phyloP scores from a whole-genome alignment of 176 grass and related monocot species.

The Elaeis guineensis region DNA sequence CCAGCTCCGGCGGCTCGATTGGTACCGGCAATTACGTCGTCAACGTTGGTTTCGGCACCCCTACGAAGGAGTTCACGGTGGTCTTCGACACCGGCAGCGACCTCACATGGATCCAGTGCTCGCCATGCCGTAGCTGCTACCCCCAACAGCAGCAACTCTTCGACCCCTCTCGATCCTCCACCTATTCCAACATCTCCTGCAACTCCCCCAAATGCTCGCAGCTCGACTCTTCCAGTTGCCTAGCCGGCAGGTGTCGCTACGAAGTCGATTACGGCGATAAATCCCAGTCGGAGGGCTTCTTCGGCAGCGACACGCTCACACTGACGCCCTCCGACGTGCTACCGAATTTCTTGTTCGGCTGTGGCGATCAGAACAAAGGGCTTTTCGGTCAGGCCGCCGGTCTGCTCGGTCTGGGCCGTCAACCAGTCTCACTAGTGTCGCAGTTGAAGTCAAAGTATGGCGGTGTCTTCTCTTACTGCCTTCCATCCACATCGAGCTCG shows the following conservation, averaged over 20 bases:
- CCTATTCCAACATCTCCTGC: slow-evolving; percentile 38
- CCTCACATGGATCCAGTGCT: slow-evolving; percentile 82
- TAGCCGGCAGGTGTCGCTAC: not conserved
- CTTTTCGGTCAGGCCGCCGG: not conserved
- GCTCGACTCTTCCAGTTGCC: slow-evolving; percentile 24
- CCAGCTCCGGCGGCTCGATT: slow-evolving; percentile 26
- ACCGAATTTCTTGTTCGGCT: slow-evolving; percentile 58
- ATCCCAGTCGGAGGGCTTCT: not conserved
- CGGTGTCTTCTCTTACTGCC: slow-evolving; percentile 8
- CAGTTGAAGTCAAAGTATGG: not conserved
- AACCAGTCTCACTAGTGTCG: not conserved
- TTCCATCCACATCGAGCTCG: not conserved
- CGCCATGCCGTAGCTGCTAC: slow-evolving; percentile 49
- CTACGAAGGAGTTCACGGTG: slow-evolving; percentile 29
- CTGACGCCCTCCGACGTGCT: slow-evolving; percentile 20
- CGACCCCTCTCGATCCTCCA: slow-evolving; percentile 49
- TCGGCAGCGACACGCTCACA: slow-evolving; percentile 40
- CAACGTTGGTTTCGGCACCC: slow-evolving; percentile 58
- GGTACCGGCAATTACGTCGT: slow-evolving; percentile 74
- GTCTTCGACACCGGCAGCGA: slow-evolving; percentile 87
- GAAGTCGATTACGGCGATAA: not conserved
- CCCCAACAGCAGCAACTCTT: slow-evolving; percentile 62
- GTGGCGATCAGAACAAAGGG: slow-evolving; percentile 33
- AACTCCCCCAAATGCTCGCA: slow-evolving; percentile 25
- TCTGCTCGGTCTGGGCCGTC: not conserved